Base-by-base conservation (phyloP, 2,329 filamentous ascomycete species). In the Dichotomopilus funicola region DNA sequence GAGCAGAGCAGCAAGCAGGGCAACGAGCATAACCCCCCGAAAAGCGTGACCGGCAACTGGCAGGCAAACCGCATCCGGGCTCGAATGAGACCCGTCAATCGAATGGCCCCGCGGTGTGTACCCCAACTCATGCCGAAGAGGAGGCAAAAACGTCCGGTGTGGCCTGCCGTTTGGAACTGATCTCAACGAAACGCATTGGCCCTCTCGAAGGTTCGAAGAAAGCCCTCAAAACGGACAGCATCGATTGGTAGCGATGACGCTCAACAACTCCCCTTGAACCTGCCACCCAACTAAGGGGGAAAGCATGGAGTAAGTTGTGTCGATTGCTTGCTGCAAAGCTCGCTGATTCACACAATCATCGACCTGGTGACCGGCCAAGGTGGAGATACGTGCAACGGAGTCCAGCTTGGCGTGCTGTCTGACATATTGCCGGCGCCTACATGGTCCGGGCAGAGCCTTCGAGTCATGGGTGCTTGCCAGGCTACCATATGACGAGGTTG, bases 1-100 rank as follows among this genome's bases (percentile, higher is more conserved):
- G 63, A 71, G 68, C 59, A 55, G 54, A 62, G 54, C 63, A 68
- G 67, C 66, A 63, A 71, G 69, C 70, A 69, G 63, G 70, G 70
- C 66, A 71, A 67, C 67, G 68, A 71, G 68, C 66, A 56, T 60
- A 56, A 60, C 35, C 54, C 55, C 59, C 59, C 57, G 13, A 11
- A 50, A 46, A 56, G 49, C 56, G 38, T 55, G 59, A 60, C 59
- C 63, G 48, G 61, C 62, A 52, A 64, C 61, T 64, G 58, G 59
- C 61, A 57, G 58, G 60, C 55, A 59, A 62, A 55, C 53, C 54
- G 53, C 51, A 49, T 57, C 56, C 58, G 27, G 57, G 33, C 56
- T 46, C 49, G 41, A 53, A 53, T 58, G 54, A 54, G 57, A 61
- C 51, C 61, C 42, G 54, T 56, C 59, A 47, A 59, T 53, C 47